Conservation (phyloP, 192 early-diverging fungal genomes). For the Linderina pennispora region DNA sequence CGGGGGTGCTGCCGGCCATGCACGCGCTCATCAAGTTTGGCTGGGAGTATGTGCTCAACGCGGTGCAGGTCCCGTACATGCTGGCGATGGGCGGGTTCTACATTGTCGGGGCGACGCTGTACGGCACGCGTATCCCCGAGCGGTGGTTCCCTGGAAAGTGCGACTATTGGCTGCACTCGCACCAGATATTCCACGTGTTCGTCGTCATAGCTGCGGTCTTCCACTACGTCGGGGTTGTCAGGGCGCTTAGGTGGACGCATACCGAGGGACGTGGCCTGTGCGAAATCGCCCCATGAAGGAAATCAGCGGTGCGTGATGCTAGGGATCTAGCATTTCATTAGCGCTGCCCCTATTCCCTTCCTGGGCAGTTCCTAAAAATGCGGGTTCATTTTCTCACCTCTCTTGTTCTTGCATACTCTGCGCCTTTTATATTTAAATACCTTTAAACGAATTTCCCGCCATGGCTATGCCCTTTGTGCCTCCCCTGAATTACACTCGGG, state of each 20-base stretch:
- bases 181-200: constrained; percentile 88
- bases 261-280: constrained; percentile 23
- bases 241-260: constrained; percentile 48
- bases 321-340: too few species aligned
- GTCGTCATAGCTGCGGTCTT: constrained; percentile 66
- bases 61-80: constrained; percentile 60
- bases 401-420: not conserved
- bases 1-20: constrained; percentile 63
- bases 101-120: constrained; percentile 77
- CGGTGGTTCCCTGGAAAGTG: constrained; percentile 77
- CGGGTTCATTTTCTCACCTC: too few species aligned
- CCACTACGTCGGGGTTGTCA: constrained; percentile 66
- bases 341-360: too few species aligned
- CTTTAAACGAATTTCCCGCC: not conserved
- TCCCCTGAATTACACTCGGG: constrained; percentile 24
- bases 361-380: too few species aligned
- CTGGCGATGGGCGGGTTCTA: constrained; percentile 72
- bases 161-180: constrained; percentile 76
- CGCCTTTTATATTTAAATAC: not conserved
- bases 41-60: constrained; percentile 48
- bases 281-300: too few species aligned
- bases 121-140: constrained; percentile 82
- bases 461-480: constrained; percentile 34
- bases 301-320: too few species aligned
- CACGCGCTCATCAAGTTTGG: constrained; percentile 66